Evolutionary conservation across 2,329 filamentous ascomycete genomes (phyloP).

Genomic region (Alternaria alternata): DNA sequence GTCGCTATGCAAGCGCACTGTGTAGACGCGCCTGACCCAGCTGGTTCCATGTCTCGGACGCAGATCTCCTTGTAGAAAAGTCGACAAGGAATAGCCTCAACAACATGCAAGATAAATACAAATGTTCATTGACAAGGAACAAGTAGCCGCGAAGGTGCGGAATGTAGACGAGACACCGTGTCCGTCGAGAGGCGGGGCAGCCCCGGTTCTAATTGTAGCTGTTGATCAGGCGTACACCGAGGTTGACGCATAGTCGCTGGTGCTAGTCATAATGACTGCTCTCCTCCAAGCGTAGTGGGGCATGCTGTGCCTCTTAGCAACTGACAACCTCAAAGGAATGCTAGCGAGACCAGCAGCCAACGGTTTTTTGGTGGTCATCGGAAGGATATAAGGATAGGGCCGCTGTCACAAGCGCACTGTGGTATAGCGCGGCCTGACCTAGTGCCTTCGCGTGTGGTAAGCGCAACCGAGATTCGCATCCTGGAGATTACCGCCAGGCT

Average conservation of each 20-base stretch:
- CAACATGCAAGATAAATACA: conserved; percentile 9
- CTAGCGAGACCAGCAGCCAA: conserved; percentile 3
- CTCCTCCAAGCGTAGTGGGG: conserved; percentile 4
- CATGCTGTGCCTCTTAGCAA: conserved; percentile 7
- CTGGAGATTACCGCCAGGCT: conserved; percentile 16
- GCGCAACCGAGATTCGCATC: conserved; percentile 17
- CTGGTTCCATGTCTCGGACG: conserved; percentile 12
- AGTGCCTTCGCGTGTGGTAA: conserved; percentile 17
- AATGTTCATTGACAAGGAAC: background rate
- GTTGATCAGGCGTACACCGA: conserved; percentile 6
- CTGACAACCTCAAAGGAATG: background rate
- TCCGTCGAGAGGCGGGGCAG: conserved; percentile 9
- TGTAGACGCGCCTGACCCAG: conserved; percentile 12
- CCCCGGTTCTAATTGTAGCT: conserved; percentile 3
- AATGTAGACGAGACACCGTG: conserved; percentile 5
- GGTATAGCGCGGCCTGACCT: conserved; percentile 6
- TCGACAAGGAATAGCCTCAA: conserved; percentile 12
- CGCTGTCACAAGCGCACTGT: conserved; percentile 18
- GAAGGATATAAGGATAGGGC: conserved; percentile 10
- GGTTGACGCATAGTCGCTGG: background rate
- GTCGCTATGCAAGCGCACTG: conserved; percentile 4
- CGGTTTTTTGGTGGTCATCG: conserved; percentile 1
- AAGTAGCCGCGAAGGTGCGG: conserved; percentile 2
- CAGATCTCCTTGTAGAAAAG: conserved; percentile 12
- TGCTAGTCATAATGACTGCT: background rate